These are phyloP conservation scores for Erodium moschatum DNA, from an alignment of 441 rosid genomes.

Conservation along the genomic window DNA sequence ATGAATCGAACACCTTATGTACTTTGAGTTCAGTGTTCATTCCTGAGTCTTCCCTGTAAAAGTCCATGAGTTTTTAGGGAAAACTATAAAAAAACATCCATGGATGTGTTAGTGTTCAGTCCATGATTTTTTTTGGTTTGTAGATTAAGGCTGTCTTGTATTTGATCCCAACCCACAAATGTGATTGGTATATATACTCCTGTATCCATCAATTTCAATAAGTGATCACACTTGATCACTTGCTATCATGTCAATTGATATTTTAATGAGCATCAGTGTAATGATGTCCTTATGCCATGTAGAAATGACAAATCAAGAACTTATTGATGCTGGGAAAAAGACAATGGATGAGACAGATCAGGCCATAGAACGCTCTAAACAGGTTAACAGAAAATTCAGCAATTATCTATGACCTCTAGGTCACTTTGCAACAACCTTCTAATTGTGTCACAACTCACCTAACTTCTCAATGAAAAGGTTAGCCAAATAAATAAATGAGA, in stretches of 20 bases:
- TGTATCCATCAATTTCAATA: neutral
- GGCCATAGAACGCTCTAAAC: constrained; percentile 82
- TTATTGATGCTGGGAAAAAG: constrained; percentile 61
- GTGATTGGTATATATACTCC: neutral
- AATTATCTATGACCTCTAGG: neutral
- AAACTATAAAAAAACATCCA: neutral
- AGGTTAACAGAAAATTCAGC: constrained; percentile 33
- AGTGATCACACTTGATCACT: neutral
- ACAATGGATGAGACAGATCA: constrained; percentile 97
- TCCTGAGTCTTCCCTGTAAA: neutral
- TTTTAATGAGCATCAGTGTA: neutral
- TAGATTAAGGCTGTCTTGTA: neutral
- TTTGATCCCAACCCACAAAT: neutral
- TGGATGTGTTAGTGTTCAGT: neutral
- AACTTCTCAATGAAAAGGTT: neutral
- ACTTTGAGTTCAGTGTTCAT: neutral
- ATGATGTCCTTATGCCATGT: constrained; percentile 16
- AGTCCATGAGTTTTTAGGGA: neutral
- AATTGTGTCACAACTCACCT: neutral
- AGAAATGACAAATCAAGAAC: constrained; percentile 96
- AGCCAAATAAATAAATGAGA: neutral
- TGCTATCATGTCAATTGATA: constrained; percentile 1
- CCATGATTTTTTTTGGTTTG: neutral
- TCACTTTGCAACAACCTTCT: neutral
- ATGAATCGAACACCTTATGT: neutral